Conservation (phyloP, 2,329 filamentous ascomycete species). For the Penicillium nordicum region DNA sequence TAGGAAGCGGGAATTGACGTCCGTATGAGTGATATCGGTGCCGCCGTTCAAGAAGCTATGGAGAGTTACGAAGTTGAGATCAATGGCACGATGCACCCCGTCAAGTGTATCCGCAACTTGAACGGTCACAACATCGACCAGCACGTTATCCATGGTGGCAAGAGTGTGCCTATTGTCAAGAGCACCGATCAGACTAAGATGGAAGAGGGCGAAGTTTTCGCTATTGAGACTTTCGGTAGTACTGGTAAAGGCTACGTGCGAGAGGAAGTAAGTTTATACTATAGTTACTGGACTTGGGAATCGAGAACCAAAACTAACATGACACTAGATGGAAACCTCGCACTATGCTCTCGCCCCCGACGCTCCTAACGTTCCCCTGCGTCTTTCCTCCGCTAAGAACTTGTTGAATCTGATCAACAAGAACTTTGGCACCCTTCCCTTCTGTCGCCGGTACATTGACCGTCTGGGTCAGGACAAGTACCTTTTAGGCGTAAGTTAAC, state of each 20-base stretch:
- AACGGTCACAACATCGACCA: conserved; percentile 87
- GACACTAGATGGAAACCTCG: conserved; percentile 66
- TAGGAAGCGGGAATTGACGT: conserved; percentile 88
- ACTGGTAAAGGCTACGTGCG: conserved; percentile 84
- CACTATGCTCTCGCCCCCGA: conserved; percentile 78
- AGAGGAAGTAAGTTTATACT: conserved; percentile 65
- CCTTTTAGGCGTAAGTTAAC: conserved; percentile 68
- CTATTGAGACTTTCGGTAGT: conserved; percentile 93
- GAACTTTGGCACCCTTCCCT: conserved; percentile 91
- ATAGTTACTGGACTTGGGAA: conserved; percentile 3
- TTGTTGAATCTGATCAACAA: conserved; percentile 88
- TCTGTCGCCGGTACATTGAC: conserved; percentile 86
- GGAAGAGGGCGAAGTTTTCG: conserved; percentile 94
- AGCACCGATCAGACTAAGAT: conserved; percentile 86
- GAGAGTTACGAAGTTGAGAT: conserved; percentile 89
- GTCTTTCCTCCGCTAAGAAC: conserved; percentile 77
- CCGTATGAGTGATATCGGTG: conserved; percentile 79
- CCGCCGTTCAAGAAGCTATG: conserved; percentile 83
- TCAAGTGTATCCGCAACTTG: conserved; percentile 83
- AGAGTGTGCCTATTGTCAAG: conserved; percentile 93
- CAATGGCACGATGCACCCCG: conserved; percentile 70
- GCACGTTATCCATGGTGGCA: conserved; percentile 85
- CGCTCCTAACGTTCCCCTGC: conserved; percentile 70
- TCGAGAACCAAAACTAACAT: conserved; percentile 6
- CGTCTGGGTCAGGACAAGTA: conserved; percentile 94